These are phyloP conservation scores for Lagerstroemia speciosa DNA, from an alignment of 345 rosid species.

Conservation along the genomic window DNA sequence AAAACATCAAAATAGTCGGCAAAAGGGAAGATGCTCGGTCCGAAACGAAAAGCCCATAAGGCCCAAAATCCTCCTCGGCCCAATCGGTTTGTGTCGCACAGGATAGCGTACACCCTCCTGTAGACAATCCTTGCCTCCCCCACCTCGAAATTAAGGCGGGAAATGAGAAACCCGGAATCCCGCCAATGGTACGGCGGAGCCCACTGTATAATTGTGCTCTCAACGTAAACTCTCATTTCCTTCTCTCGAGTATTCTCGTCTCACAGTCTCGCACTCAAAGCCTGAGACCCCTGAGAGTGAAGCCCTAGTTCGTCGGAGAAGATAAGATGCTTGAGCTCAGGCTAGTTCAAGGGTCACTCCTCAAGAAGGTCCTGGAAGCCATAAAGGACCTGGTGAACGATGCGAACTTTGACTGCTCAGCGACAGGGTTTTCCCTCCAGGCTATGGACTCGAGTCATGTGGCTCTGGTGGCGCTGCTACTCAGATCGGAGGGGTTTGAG, in stretches of 20 bases:
- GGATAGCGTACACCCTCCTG: too few species aligned
- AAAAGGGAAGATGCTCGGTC: too few species aligned
- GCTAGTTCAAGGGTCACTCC: conserved; percentile 81
- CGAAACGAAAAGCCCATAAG: too few species aligned
- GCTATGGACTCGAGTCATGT: conserved; percentile 99
- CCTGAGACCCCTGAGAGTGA: neutral
- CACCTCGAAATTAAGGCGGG: neutral
- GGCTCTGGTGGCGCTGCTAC: conserved; percentile 80
- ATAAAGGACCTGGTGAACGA: conserved; percentile 89
- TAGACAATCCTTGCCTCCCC: too few species aligned
- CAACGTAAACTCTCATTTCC: neutral
- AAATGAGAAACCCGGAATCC: neutral
- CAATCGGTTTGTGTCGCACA: too few species aligned
- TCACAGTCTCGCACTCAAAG: too few species aligned
- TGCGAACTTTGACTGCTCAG: conserved; percentile 95
- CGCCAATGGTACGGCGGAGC: neutral
- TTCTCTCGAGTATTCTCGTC: neutral
- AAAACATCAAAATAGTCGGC: too few species aligned
- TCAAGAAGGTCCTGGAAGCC: conserved; percentile 91
- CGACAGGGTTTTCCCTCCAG: conserved; percentile 91
- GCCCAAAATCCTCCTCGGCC: too few species aligned
- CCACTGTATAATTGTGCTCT: neutral
- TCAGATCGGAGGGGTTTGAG: conserved; percentile 94
- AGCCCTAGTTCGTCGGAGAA: neutral
- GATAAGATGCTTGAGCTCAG: conserved; percentile 74